Percentiles rank a stretch among this genome's conserved stretches.
Conservation (phyloP, 1,139 yeast species). For the Arxiozyma slooffiae region DNA sequence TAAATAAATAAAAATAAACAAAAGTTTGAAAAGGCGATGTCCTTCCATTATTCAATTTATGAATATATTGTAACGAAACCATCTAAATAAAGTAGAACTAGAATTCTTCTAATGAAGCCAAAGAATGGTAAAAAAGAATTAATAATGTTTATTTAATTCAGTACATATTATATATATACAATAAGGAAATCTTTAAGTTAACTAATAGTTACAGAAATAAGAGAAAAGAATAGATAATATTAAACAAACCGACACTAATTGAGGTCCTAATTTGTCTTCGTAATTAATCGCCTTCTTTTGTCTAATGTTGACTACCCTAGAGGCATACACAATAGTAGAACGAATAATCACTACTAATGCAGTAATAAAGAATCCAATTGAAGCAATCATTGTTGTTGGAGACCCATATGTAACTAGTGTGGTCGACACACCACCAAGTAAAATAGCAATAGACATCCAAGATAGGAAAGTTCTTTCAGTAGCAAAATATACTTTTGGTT, state of each 20-base stretch:
- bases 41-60: no score
- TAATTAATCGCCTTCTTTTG: conserved; percentile 73
- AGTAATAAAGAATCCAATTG: conserved; percentile 79
- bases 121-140: not conserved
- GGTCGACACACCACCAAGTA: conserved; percentile 65
- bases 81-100: no score
- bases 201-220: conserved; percentile 36
- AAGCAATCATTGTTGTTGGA: conserved; percentile 60
- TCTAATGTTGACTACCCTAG: conserved; percentile 78
- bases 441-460: conserved; percentile 67
- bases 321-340: conserved; percentile 65
- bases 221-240: conserved; percentile 65
- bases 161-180: not conserved
- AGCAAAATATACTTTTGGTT: conserved; percentile 78
- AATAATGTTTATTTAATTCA: not conserved
- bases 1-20: not conserved
- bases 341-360: conserved; percentile 66
- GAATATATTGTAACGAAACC: not conserved
- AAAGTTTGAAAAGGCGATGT: not conserved
- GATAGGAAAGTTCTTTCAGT: conserved; percentile 72
- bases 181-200: not conserved
- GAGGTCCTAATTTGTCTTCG: conserved; percentile 84
- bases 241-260: conserved; percentile 64
- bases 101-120: not conserved
- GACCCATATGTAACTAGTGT: conserved; percentile 63